Evolutionary conservation across 2,329 filamentous ascomycete species (phyloP).

Genomic region (Claviceps citrina): DNA sequence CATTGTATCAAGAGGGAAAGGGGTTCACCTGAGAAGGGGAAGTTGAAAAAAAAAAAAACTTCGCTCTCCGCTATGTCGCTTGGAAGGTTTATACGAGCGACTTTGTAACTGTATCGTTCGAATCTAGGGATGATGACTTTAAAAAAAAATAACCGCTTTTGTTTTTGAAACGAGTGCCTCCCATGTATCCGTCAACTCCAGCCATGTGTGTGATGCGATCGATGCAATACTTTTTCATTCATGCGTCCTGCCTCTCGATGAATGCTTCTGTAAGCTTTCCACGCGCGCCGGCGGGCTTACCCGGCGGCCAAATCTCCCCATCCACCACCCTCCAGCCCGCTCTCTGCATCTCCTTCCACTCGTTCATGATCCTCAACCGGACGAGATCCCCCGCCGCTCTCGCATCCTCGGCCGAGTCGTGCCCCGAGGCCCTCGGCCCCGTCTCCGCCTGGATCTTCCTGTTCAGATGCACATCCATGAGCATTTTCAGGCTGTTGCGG

Average conservation of each 20-base stretch:
- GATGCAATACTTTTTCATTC: not conserved
- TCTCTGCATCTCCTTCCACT: conserved; percentile 52
- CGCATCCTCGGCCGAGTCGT: conserved; percentile 88
- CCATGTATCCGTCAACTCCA: not conserved
- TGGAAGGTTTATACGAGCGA: conserved; percentile 14
- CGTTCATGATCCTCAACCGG: conserved; percentile 49
- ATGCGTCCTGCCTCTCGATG: conserved; percentile 15
- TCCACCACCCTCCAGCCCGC: conserved; percentile 51
- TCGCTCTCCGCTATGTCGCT: conserved; percentile 7
- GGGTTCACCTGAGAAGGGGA: not conserved
- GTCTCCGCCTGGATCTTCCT: conserved; percentile 63
- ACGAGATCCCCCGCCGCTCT: conserved; percentile 78
- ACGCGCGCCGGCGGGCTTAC: conserved; percentile 7
- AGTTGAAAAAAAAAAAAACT: not conserved
- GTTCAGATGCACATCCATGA: conserved; percentile 55
- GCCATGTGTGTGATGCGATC: not conserved
- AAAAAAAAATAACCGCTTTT: not conserved
- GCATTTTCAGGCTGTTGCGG: conserved; percentile 59
- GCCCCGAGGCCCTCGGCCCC: conserved; percentile 40
- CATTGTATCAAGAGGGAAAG: conserved; percentile 3
- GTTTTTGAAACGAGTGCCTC: not conserved
- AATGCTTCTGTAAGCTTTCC: conserved; percentile 23
- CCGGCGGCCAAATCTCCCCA: conserved; percentile 29
- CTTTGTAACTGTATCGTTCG: conserved; percentile 21
- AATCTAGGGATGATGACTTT: conserved; percentile 1